Evolutionary conservation across 768 basidiomycete species (phyloP).

Genomic region (Phlebiopsis gigantea): DNA sequence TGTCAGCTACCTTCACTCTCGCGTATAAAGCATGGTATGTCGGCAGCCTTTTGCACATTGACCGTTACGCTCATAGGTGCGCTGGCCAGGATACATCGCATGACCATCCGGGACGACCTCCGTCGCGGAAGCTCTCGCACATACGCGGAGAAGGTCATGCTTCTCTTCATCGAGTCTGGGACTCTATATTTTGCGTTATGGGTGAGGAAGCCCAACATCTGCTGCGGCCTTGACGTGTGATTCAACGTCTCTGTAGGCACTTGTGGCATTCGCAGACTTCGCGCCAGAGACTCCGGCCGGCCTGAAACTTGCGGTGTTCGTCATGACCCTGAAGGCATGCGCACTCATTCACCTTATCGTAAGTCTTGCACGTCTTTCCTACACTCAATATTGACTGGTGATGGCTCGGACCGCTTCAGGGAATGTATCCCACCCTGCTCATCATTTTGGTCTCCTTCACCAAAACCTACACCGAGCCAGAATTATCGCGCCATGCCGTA

Average conservation of each 20-base stretch:
- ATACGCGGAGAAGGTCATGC: background rate
- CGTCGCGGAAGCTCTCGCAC: background rate
- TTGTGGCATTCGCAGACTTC: background rate
- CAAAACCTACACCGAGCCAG: background rate
- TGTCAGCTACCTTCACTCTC: background rate
- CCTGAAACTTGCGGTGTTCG: no score
- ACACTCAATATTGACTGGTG: background rate
- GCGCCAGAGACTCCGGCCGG: no score
- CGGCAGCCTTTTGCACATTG: background rate
- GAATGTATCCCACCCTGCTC: background rate
- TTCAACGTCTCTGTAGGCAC: background rate
- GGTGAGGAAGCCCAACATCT: background rate
- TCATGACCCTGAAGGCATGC: background rate
- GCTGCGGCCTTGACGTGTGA: background rate
- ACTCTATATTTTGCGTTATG: background rate
- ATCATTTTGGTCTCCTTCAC: background rate
- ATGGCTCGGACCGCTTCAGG: background rate
- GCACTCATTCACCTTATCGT: background rate
- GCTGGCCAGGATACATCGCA: background rate
- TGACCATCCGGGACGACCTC: background rate
- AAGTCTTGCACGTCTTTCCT: background rate
- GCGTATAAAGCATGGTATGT: background rate
- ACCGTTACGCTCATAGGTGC: background rate
- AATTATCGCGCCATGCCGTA: background rate
- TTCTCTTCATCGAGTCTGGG: background rate